Evolutionary conservation across 257 asterid species (phyloP), one percentile per base, ranked within the genome.

Genomic region (Penstemon barbatus): DNA sequence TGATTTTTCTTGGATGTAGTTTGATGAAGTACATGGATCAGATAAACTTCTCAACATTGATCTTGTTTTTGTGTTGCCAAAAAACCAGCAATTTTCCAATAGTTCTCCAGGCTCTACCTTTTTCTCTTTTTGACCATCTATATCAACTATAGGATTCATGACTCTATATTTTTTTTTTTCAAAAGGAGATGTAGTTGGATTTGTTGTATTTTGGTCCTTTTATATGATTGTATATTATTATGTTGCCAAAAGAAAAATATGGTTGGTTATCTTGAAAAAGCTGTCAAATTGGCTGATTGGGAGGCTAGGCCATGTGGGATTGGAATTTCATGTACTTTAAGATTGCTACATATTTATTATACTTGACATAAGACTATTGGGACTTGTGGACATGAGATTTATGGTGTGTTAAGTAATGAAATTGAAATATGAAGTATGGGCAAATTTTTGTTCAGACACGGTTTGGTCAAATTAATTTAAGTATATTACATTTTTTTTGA

Each of bases 21-120:
- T 71, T 7, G 76, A 65, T 10, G 80, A 77, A 73, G 74, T 65
- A 49, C 68, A 71, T 40, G 80, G 82, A 68, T 82, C 79, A 50
- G 80, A 82, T 57, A 58, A 72, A 49, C 80, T 79, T 61, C 78
- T 74, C 1, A 64, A 65, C 68, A 63, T 63, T 18, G 12, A 45
- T 8, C 45, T 60, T 10, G 57, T 46, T 63, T 63, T 63, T 13
- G 54, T 44, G n/a, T 62, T 62, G 42, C 68, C 68, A 46, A 63
- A 63, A 25, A 63, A 63, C 68, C 68, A 63, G 15, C 33, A 8
- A 15, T 63, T 44, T 63, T 63, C 68, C 25, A 63, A 46, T 10
- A 63, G 56, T 45, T 63, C 68, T 42, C 66, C 66, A 43, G 55
- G 68, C 68, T 62, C 42, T 3, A 43, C 6, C 19, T 62, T 62